These are phyloP conservation scores for Periconia macrospinosa DNA, from an alignment of 2,329 filamentous ascomycete genomes.

Conservation along the genomic window DNA sequence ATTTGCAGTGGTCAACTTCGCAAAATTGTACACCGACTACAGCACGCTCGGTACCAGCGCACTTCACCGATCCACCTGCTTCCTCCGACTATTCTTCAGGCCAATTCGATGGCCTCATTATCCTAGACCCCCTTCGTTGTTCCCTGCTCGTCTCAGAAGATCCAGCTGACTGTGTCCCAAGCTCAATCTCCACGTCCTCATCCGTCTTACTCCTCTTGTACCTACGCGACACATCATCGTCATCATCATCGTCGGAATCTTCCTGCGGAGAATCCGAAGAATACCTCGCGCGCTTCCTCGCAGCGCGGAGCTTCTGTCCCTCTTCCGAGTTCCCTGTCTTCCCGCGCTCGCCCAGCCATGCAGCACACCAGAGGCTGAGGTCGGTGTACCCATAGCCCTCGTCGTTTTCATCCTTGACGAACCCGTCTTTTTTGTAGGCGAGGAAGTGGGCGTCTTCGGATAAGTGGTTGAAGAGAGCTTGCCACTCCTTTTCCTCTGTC, in stretches of 20 bases:
- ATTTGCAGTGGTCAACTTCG: too few relatives aligned
- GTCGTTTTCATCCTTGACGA: not conserved
- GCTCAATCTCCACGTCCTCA: not conserved
- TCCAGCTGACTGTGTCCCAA: not conserved
- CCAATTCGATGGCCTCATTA: too few relatives aligned
- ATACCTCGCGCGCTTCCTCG: too few relatives aligned
- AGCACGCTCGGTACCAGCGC: too few relatives aligned
- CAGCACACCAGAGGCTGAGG: constrained; percentile 1
- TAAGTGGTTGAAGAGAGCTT: not conserved
- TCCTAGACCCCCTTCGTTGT: too few relatives aligned
- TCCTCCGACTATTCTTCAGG: too few relatives aligned
- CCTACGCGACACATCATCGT: not conserved
- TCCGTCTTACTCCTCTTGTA: not conserved
- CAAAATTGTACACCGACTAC: too few relatives aligned
- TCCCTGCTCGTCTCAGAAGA: too few relatives aligned
- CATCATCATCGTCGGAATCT: not conserved
- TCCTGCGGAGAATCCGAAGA: not conserved
- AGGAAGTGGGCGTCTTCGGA: not conserved
- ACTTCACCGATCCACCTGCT: too few relatives aligned
- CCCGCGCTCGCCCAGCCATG: not conserved
- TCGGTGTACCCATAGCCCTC: not conserved
- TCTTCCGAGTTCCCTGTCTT: not conserved
- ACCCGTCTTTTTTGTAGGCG: not conserved
- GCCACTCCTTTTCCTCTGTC: not conserved
- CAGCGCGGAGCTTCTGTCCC: not conserved